These are phyloP conservation scores for Ophiosphaerella narmari DNA, from an alignment of 2,329 filamentous ascomycete genomes.

Conservation along the genomic window DNA sequence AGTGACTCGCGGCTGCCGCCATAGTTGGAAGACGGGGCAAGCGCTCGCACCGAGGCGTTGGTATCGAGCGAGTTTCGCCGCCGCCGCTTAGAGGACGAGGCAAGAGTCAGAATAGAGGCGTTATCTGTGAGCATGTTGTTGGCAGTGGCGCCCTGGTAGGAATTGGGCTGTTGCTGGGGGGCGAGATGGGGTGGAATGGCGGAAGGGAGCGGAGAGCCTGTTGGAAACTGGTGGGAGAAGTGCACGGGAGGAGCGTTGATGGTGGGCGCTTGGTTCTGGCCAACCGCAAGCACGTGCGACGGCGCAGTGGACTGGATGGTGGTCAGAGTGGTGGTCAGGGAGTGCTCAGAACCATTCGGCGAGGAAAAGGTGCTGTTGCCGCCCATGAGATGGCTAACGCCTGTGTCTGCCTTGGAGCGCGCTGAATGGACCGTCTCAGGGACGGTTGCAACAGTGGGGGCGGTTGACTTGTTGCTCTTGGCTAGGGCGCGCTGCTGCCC, in stretches of 20 bases:
- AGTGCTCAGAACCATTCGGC: conserved; percentile 78
- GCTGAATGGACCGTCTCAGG: conserved; percentile 76
- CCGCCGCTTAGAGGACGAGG: conserved; percentile 78
- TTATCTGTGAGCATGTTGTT: conserved; percentile 84
- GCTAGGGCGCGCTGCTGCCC: conserved; percentile 60
- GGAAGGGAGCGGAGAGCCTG: conserved; percentile 60
- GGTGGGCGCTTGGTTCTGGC: conserved; percentile 40
- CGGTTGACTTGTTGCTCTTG: conserved; percentile 71
- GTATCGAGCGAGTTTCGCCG: conserved; percentile 82
- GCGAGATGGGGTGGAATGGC: conserved; percentile 74
- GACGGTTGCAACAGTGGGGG: conserved; percentile 83
- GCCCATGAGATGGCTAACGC: conserved; percentile 62
- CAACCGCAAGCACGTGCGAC: conserved; percentile 52
- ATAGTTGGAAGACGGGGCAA: conserved; percentile 82
- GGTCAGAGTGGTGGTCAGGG: conserved; percentile 80
- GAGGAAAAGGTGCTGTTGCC: conserved; percentile 82
- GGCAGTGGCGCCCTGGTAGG: conserved; percentile 77
- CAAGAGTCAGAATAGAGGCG: conserved; percentile 82
- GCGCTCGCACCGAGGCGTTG: conserved; percentile 79
- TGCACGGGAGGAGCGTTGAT: conserved; percentile 52
- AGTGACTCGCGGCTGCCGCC: conserved; percentile 80
- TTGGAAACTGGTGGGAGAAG: conserved; percentile 63
- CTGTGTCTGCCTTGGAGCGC: conserved; percentile 81
- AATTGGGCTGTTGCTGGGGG: conserved; percentile 65
- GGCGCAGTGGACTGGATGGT: conserved; percentile 79